Base-by-base conservation (phyloP, 2,329 filamentous ascomycete species). In the Fusarium pseudocircinatum region DNA sequence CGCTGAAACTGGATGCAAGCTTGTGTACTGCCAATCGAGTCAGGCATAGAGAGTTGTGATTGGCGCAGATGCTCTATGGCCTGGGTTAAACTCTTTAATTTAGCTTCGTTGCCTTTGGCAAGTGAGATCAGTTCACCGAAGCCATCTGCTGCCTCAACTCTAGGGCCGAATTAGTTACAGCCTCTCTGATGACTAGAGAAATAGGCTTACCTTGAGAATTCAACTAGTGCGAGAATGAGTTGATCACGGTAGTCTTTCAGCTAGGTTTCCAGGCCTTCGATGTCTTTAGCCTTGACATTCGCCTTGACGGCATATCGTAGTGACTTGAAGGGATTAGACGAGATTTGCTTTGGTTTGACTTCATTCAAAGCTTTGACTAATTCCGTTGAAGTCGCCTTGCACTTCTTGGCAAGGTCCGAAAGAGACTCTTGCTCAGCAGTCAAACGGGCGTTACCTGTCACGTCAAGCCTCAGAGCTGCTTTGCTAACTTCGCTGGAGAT, bases 41-140 rank as follows among this genome's bases (percentile, higher is more conserved):
- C 0, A 0, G 4, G 20, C 2, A 2, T 1, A 1, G 15, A 18
- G 0, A 59, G 12, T 7, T 59, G 34, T 4, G 24, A 34, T 4
- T 32, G 26, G 2, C 22, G 34, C 1, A 50, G 8, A 1, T 50
- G 20, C 4, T 50, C 26, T 4, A 40, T 4, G 13, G 36, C 9
- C 4, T 36, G 36, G 3, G 46, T 60, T 1, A 60, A n/a, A 8
- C 18, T 15, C 2, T 53, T 16, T 0, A 60, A 20, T 1, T 7
- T 34, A 6, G 28, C 15, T 3, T 53, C 46, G 2, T 53, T 53
- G 10, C 1, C 4, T 9, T 53, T 60, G 4, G 36, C 18, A 7
- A 28, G 28, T 8, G 34, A 26, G 3, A 60, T 22, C 0, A 60
- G 7, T 4, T 24, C 15, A 4, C 3, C 8, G 6, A 60, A 54